Evolutionary conservation across 31 red algal genomes (phyloP).

Genomic region (Pterothamnion heteromorphum): DNA sequence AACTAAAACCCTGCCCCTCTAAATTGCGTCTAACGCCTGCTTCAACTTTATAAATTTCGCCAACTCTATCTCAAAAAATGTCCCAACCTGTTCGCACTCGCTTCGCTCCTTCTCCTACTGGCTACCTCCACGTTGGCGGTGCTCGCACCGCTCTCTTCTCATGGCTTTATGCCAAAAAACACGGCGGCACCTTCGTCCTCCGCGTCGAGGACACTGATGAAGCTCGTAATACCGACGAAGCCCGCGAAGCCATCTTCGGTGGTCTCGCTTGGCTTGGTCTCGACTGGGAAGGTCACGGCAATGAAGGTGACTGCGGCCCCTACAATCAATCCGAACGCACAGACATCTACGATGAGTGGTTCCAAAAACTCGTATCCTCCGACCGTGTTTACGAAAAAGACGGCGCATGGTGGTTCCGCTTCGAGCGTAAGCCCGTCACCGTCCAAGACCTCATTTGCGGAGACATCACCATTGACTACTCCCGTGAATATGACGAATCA

Average conservation of each 20-base stretch:
- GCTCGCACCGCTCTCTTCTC: constrained; percentile 63
- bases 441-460: background rate
- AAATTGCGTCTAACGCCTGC: no score
- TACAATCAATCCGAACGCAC: background rate
- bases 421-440: background rate
- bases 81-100: constrained; percentile 28
- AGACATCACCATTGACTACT: background rate
- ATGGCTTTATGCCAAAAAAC: constrained; percentile 53
- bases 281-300: constrained; percentile 52
- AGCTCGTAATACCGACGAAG: constrained; percentile 37
- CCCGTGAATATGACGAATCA: no score
- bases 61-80: no score
- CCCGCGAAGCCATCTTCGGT: constrained; percentile 23
- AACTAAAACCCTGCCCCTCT: no score
- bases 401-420: background rate
- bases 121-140: constrained; percentile 58
- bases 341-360: background rate
- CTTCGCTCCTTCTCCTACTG: constrained; percentile 64
- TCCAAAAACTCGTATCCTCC: background rate
- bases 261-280: constrained; percentile 60
- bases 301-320: background rate
- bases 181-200: constrained; percentile 52
- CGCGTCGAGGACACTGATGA: constrained; percentile 63
- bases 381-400: background rate
- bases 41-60: no score